A percentile compares a stretch with the other conserved stretches of the same genome.
Evolutionary conservation across 257 asterid species (phyloP).

Genomic region (Misopates orontium): DNA sequence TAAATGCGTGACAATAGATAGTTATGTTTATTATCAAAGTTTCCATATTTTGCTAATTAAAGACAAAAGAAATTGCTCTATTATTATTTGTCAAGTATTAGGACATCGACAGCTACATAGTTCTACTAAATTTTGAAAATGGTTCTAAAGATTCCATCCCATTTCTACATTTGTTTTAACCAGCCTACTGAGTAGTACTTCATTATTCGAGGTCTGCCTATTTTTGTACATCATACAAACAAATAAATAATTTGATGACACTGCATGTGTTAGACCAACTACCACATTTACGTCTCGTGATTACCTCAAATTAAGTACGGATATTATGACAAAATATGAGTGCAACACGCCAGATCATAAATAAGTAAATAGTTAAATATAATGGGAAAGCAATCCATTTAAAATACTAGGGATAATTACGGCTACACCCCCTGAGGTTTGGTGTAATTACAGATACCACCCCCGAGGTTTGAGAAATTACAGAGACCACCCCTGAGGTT

Average conservation of each 20-base stretch:
- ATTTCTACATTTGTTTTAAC: not conserved
- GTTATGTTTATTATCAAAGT: not conserved
- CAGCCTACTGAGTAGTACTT: not conserved
- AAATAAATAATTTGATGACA: not conserved
- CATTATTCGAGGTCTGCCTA: not conserved
- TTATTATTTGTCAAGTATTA: not conserved
- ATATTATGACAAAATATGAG: not conserved
- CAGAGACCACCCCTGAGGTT: too few relatives aligned
- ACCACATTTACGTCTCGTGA: not conserved
- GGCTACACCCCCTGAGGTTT: too few relatives aligned
- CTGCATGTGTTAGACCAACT: not conserved
- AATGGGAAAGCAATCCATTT: not conserved
- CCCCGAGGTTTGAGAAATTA: too few relatives aligned
- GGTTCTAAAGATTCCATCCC: not conserved
- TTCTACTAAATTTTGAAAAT: not conserved
- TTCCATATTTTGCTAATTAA: conserved; percentile 1
- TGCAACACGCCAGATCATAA: not conserved
- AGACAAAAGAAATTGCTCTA: not conserved
- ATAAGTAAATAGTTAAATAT: not conserved
- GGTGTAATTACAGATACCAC: too few relatives aligned
- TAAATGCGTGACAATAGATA: not conserved
- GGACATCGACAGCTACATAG: not conserved
- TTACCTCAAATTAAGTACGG: not conserved
- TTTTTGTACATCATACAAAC: not conserved
- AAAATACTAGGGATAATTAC: too few relatives aligned